Percentiles rank a stretch among this genome's conserved stretches.
Evolutionary conservation across 768 basidiomycete species (phyloP).

Genomic region (Hypsizygus marmoreus): DNA sequence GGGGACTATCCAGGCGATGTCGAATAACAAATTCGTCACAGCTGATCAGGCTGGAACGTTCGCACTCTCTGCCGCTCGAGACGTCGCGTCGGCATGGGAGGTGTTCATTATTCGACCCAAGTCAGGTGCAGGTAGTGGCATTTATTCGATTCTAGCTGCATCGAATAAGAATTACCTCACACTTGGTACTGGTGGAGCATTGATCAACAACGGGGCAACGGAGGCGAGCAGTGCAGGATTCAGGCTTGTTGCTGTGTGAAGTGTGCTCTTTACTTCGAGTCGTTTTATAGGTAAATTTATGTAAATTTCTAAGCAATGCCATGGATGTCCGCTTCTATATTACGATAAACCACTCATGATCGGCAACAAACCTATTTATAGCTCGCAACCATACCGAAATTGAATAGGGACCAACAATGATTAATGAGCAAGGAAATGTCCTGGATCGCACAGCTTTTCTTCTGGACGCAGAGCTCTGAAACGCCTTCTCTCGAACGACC

Average conservation of each 20-base stretch:
- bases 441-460: too few species aligned
- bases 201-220: constrained; percentile 29
- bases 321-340: too few species aligned
- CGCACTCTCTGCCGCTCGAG: constrained; percentile 28
- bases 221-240: constrained; percentile 28
- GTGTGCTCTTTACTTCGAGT: too few species aligned
- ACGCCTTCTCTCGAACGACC: too few species aligned
- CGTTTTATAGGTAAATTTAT: too few species aligned
- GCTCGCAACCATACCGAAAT: too few species aligned
- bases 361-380: too few species aligned
- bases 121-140: constrained; percentile 21
- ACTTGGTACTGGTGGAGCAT: constrained; percentile 22
- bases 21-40: constrained; percentile 29
- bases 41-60: constrained; percentile 30
- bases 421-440: too few species aligned
- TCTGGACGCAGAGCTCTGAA: too few species aligned
- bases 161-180: constrained; percentile 31
- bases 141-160: constrained; percentile 31
- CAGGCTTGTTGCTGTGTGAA: constrained; percentile 22
- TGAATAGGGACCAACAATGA: too few species aligned
- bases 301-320: too few species aligned
- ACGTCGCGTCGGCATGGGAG: constrained; percentile 29
- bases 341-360: too few species aligned
- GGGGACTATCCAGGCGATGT: constrained; percentile 27
- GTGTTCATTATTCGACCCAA: constrained; percentile 29